Evolutionary conservation across 169 alveolate species (phyloP).

Genomic region (Cryptosporidium bovis): DNA sequence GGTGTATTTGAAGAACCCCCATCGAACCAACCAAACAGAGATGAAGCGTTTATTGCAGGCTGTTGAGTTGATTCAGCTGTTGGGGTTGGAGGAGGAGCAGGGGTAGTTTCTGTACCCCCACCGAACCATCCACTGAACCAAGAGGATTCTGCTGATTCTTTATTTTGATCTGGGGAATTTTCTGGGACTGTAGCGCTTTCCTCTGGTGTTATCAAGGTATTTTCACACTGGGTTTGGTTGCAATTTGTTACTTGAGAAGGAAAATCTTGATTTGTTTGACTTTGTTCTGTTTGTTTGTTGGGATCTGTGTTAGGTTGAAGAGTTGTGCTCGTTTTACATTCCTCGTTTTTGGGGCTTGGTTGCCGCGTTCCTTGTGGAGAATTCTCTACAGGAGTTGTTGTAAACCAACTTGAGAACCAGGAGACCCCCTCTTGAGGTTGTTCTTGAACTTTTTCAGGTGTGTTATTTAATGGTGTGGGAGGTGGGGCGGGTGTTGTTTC

Average conservation of each 20-base stretch:
- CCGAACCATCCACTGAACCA: slow-evolving; percentile 73
- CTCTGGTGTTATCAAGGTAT: not conserved
- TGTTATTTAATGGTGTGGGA: slow-evolving; percentile 12
- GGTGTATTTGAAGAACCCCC: slow-evolving; percentile 43
- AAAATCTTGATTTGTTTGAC: not conserved
- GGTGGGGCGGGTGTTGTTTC: slow-evolving; percentile 53
- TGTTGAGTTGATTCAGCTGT: not conserved
- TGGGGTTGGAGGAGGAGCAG: slow-evolving; percentile 51
- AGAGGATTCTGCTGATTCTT: slow-evolving; percentile 27
- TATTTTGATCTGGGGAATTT: not conserved
- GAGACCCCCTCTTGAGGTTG: slow-evolving; percentile 6
- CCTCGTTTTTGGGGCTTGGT: not conserved
- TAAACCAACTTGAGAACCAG: slow-evolving; percentile 71
- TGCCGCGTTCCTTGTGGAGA: not conserved
- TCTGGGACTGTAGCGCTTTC: not conserved
- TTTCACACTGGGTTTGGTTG: not conserved
- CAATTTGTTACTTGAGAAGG: not conserved
- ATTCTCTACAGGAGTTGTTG: slow-evolving; percentile 25
- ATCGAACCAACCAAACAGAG: slow-evolving; percentile 47
- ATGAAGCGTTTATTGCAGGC: slow-evolving; percentile 2
- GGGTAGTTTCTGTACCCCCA: slow-evolving; percentile 37
- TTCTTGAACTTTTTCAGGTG: slow-evolving; percentile 14
- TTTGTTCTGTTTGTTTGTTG: not conserved
- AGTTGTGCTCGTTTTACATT: not conserved
- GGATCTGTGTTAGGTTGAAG: not conserved